Conservation (phyloP, 495 filamentous ascomycete genomes). For the Penicillium bovifimosum region DNA sequence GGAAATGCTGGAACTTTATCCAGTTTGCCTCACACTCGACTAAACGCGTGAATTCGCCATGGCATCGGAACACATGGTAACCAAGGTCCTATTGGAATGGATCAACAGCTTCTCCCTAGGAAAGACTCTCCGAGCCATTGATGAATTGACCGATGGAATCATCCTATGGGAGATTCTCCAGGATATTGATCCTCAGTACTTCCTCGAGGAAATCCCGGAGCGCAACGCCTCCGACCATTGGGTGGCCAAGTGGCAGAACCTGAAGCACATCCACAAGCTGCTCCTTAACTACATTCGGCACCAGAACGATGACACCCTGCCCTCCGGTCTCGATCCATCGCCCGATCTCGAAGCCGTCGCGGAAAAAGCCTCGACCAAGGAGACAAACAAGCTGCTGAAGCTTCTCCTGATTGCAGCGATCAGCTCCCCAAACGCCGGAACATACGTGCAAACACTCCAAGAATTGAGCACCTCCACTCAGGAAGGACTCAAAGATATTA, state of each 20-base stretch:
- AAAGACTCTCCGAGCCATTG: conserved; percentile 42
- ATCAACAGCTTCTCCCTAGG: conserved; percentile 49
- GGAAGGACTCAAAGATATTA: conserved; percentile 44
- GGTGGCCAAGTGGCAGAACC: conserved; percentile 51
- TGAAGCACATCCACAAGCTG: conserved; percentile 64
- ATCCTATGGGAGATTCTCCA: conserved; percentile 65
- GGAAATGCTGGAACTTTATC: conserved; percentile 17
- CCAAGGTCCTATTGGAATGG: conserved; percentile 54
- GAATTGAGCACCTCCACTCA: conserved; percentile 42
- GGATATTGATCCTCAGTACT: conserved; percentile 63
- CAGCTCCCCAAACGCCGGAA: conserved; percentile 47
- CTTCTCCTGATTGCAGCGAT: conserved; percentile 59
- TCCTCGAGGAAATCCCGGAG: conserved; percentile 56
- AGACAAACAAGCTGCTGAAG: conserved; percentile 54
- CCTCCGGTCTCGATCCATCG: conserved; percentile 42
- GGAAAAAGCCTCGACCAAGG: conserved; percentile 36
- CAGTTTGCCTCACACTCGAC: conserved; percentile 8
- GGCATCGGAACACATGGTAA: conserved; percentile 42
- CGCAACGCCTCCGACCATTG: conserved; percentile 47
- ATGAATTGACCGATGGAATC: conserved; percentile 69
- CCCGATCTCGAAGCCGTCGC: conserved; percentile 59
- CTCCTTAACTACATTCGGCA: conserved; percentile 61
- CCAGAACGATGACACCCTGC: conserved; percentile 45
- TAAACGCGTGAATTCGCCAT: conserved; percentile 23
- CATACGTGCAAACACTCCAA: conserved; percentile 51